Base-by-base conservation (phyloP, 2,329 filamentous ascomycete genomes). In the Monilinia fructigena region DNA sequence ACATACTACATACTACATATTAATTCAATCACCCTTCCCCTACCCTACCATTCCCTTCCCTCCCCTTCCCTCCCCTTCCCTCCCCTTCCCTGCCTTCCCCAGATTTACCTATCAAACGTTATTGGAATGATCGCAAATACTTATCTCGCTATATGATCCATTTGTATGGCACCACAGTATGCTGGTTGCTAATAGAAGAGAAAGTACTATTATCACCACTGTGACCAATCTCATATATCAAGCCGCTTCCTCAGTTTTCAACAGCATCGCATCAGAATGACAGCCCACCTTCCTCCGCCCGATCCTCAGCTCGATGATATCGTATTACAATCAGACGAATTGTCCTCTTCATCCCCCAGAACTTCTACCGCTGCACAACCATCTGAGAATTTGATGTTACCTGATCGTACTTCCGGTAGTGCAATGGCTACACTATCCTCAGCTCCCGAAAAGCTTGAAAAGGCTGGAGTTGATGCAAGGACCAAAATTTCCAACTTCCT, bases 401-500 rank as follows among this genome's bases (percentile, higher is more conserved):
- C 67, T 35, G 67, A 68, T 38, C 42, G 67, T 62, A 70, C 68
- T 45, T 69, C 63, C n/a, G 54, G 28, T 38, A 18, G 42, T 56
- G 63, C 40, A 52, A 65, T 65, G 63, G 63, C 63, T 59, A 40
- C 63, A 59, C 54, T 54, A 50, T 63, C 70, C 10, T 68, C 65
- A 58, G 54, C 53, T 47, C 66, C 67, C 28, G 70, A 70, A 60
- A 73, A 70, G 59, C 55, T 66, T 42, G 69, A 70, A 53, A 72
- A 73, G 50, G 52, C 54, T 45, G 61, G 59, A 20, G 56, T 72
- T 45, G 73, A 75, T 71, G 70, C 73, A 7, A 75, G 60, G 59
- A 70, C 70, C 14, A 76, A 72, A 65, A 73, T 79, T 28, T 78
- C 79, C 59, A 82, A 78, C 67, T 76, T 82, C 59, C 77, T 83